phyloP scores from a whole-genome alignment of 179 eudicot genomes.

The Monotropa hypopitys region DNA sequence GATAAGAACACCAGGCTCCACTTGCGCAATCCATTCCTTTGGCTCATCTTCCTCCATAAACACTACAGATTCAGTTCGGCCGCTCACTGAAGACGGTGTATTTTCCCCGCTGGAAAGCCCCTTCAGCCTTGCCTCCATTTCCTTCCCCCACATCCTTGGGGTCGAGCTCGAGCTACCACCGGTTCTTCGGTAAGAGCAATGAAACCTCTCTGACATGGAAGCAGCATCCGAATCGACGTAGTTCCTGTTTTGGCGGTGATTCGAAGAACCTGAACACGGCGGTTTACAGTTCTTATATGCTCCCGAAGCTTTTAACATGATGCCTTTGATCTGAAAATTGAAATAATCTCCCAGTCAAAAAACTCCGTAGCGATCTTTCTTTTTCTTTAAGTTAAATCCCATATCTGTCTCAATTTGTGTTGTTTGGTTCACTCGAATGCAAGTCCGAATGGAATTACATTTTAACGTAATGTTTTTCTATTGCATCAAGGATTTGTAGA shows the following conservation, averaged over 20 bases:
- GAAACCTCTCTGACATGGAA: constrained; percentile 34
- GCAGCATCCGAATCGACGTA: constrained; percentile 47
- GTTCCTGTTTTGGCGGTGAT: constrained; percentile 21
- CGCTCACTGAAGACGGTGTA: constrained; percentile 50
- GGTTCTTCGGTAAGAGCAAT: constrained; percentile 33
- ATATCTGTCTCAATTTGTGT: not conserved
- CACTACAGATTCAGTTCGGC: constrained; percentile 47
- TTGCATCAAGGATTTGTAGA: too few species aligned
- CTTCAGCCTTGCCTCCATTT: constrained; percentile 41
- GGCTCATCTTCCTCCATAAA: constrained; percentile 51
- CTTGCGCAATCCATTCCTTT: constrained; percentile 67
- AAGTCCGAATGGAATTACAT: too few species aligned
- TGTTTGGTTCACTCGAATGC: too few species aligned
- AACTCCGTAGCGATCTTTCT: not conserved
- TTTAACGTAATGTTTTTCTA: too few species aligned
- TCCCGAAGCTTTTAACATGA: constrained; percentile 79
- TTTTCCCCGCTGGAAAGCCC: constrained; percentile 50
- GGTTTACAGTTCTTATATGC: constrained; percentile 67
- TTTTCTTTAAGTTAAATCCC: not conserved
- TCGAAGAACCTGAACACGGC: constrained; percentile 67
- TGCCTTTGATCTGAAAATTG: constrained; percentile 65
- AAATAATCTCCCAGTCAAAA: not conserved
- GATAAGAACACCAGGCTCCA: constrained; percentile 59
- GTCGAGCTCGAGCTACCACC: constrained; percentile 31
- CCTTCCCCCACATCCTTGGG: constrained; percentile 42